Base-by-base conservation (phyloP, 345 rosid genomes). In the Murraya koenigii region DNA sequence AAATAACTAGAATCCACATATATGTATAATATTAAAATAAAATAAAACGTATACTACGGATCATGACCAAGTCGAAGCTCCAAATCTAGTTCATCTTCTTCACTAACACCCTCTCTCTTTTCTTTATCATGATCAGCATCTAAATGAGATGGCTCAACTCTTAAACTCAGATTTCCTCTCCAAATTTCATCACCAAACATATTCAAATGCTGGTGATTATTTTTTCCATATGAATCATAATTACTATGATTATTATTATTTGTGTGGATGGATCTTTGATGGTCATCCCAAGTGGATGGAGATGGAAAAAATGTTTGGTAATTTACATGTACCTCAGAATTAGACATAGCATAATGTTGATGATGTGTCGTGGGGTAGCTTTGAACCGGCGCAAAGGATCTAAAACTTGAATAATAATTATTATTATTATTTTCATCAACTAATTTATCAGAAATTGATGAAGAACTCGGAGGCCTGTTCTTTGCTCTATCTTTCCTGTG, bases 51-150 rank as follows among this genome's bases (percentile, higher is more conserved):
- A 62, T 22, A 32, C 38, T 81, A 81, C 3, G 80, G 88, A 79
- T 87, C 80, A 44, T 83, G 89, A 63, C 98, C 98, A 77, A 94
- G 94, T 80, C 98, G 91, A 79, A 94, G 94, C 89, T 94, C 98
- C 93, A 94, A 90, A 82, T 94, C 98, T 55, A 92, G 68, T 69
- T 90, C 90, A 85, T 86, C 95, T 28, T 91, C 94, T n/a, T 88
- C 84, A 70, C 11, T 65, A 8, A 23, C 49, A 15, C 70, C 71
- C 68, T 32, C 75, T 47, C 65, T 76, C 60, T 78, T 77, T 30
- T 81, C 78, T 52, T 79, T 71, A n/a, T 78, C 68, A n/a, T 17
- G 22, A 52, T 72, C 76, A 75, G 79, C 67, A 33, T 41, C 6
- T 22, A 74, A 70, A 80, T 79, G 79, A 13, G 93, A 84, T 14